phyloP scores from a whole-genome alignment of 75 land plant species.

The Selaginella tamariscina region DNA sequence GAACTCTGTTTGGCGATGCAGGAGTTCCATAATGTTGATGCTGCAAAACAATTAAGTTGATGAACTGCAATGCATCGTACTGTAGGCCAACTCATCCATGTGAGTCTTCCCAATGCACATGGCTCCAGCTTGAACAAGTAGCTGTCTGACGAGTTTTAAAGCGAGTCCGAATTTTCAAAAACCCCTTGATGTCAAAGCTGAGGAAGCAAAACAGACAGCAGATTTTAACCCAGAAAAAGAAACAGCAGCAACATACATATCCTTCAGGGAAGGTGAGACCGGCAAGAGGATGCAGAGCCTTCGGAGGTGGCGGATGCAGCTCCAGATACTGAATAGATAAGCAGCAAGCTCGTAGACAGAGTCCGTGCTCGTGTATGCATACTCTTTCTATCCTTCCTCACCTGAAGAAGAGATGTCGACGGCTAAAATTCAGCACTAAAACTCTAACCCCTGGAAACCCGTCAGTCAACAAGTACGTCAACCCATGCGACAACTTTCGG shows the following conservation, averaged over 20 bases:
- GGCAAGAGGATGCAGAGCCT: conserved; percentile 21
- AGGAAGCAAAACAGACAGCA: neutral
- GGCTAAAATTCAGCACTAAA: too few relatives aligned
- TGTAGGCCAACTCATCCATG: conserved; percentile 91
- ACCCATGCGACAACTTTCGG: too few relatives aligned
- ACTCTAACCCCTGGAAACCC: too few relatives aligned
- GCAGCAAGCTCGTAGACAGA: too few relatives aligned
- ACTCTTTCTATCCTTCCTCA: too few relatives aligned
- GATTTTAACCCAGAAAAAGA: neutral
- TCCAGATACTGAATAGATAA: conserved; percentile 50
- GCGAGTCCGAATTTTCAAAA: conserved; percentile 81
- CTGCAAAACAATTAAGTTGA: too few relatives aligned
- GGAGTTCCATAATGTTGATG: conserved; percentile 66
- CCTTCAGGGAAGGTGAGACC: conserved; percentile 49
- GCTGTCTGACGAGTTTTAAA: conserved; percentile 45
- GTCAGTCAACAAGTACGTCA: too few relatives aligned
- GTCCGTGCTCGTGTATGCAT: too few relatives aligned
- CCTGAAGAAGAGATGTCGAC: too few relatives aligned
- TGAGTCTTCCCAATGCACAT: conserved; percentile 63
- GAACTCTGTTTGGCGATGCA: conserved; percentile 35
- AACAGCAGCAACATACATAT: conserved; percentile 24
- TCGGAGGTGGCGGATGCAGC: conserved; percentile 18
- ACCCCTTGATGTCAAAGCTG: conserved; percentile 77
- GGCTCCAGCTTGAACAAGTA: conserved; percentile 48
- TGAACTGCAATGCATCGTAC: conserved; percentile 29